Evolutionary conservation across 2,329 filamentous ascomycete genomes (phyloP), one percentile per base, ranked within the genome.

Genomic region (Chrysoporthe puriensis): DNA sequence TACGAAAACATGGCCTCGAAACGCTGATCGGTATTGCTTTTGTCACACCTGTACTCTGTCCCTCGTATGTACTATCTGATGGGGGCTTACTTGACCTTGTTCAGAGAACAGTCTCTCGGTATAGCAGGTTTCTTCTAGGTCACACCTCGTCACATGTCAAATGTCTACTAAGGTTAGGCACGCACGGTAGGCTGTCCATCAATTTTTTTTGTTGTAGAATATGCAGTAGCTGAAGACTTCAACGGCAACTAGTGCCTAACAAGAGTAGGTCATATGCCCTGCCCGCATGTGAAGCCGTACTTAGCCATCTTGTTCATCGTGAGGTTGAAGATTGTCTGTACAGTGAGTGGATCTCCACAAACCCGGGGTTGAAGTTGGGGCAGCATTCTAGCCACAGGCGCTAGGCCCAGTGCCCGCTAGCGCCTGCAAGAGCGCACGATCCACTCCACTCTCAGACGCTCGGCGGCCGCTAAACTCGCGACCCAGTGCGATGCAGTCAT

Each of bases 281-380:
- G 5, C 36, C 36, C 48, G 8, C 21, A 52, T 26, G 3, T 26
- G 48, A 21, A 52, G 21, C 48, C 21, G 21, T 50, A 50, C 46
- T 21, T 50, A n/a, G 21, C n/a, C 46, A 21, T 21, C 4, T 8
- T 52, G 9, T 3, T 26, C 26, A 8, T 52, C 18, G 52, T n/a
- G 14, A 34, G 26, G 14, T 5, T 56, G 52, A 32, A 56, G 52
- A 32, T 26, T 9, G 14, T 6, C n/a, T 14, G 50, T 57, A n/a
- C 54, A 40, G 54, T 57, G 54, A 32, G 16, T 18, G 16, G 4
- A 16, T 13, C 44, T 13, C 44, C 44, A 46, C 13, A 18, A 57
- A 34, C 32, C 54, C 34, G 16, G 54, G 54, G 54, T 40, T 40
- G 54, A 57, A 57, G 54, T 32, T 57, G 32, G 54, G 52, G 54